Conservation (phyloP, 345 rosid species). For the Camelina hispida region DNA sequence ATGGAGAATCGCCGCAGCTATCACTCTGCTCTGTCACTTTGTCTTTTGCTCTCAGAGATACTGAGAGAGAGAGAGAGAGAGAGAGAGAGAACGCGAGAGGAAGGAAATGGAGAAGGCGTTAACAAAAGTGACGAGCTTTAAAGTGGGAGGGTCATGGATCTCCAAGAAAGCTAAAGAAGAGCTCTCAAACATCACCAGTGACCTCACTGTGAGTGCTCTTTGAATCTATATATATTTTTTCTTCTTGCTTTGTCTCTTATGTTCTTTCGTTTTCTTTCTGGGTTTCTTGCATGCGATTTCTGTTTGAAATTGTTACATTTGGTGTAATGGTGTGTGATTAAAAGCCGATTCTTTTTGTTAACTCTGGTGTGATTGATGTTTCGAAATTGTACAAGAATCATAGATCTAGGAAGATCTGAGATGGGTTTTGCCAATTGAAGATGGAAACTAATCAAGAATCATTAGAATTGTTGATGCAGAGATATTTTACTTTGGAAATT, state of each 20-base stretch:
- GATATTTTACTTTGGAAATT: background rate
- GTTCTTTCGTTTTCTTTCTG: background rate
- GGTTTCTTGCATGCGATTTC: background rate
- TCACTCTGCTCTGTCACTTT: constrained; percentile 42
- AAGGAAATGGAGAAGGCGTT: constrained; percentile 87
- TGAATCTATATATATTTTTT: background rate
- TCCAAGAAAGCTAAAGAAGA: constrained; percentile 94
- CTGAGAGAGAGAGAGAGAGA: background rate
- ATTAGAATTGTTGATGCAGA: background rate
- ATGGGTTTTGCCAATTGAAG: constrained; percentile 2
- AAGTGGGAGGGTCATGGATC: constrained; percentile 84
- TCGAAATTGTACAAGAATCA: constrained; percentile 26
- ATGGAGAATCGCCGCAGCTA: constrained; percentile 32
- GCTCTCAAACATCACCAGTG: constrained; percentile 79
- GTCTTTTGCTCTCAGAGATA: constrained; percentile 18
- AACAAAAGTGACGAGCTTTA: constrained; percentile 86
- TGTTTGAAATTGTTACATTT: constrained; percentile 8
- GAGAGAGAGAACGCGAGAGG: constrained; percentile 2
- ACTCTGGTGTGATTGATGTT: constrained; percentile 25
- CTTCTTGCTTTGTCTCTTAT: constrained; percentile 8
- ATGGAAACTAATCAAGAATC: constrained; percentile 20
- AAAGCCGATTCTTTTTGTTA: background rate
- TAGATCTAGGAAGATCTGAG: constrained; percentile 42
- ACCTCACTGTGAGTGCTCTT: constrained; percentile 60
- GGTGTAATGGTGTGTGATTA: constrained; percentile 48